Evolutionary conservation across 495 filamentous ascomycete genomes (phyloP).

Genomic region (Filosporella fistucella): DNA sequence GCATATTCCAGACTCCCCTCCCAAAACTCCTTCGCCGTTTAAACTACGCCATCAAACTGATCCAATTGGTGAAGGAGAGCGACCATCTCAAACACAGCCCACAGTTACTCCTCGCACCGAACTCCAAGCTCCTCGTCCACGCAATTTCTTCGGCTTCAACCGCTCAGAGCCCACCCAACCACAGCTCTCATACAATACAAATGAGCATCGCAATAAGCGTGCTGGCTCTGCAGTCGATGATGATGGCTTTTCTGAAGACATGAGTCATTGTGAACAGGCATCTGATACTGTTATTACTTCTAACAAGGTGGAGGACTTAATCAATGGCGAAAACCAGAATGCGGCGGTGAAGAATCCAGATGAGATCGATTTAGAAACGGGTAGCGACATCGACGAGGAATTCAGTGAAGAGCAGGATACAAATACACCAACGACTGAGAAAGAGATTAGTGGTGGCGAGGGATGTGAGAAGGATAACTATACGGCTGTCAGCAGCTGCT

Average conservation of each 20-base stretch:
- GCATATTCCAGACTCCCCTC: background rate
- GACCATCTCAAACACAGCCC: background rate
- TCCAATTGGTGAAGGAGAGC: background rate
- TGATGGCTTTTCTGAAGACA: background rate
- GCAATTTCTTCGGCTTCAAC: too few relatives aligned
- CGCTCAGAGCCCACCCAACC: background rate
- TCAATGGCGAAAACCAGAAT: background rate
- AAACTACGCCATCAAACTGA: background rate
- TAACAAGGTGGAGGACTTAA: background rate
- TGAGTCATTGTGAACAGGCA: background rate
- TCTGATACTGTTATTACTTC: background rate
- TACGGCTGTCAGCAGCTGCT: too few relatives aligned
- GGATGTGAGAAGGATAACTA: too few relatives aligned
- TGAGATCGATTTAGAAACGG: conserved; percentile 4
- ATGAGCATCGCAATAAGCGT: background rate
- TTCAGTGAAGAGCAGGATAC: too few relatives aligned
- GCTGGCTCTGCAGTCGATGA: background rate
- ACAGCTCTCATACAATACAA: background rate
- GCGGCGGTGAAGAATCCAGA: conserved; percentile 2
- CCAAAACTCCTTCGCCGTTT: background rate
- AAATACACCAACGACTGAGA: too few relatives aligned
- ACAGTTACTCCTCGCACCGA: background rate
- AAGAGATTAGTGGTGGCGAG: too few relatives aligned
- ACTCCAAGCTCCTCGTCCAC: too few relatives aligned
- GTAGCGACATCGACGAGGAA: too few relatives aligned